Evolutionary conservation across 1,284 basidiomycete genomes (phyloP).

Genomic region (Ceratobasidium sp.): DNA sequence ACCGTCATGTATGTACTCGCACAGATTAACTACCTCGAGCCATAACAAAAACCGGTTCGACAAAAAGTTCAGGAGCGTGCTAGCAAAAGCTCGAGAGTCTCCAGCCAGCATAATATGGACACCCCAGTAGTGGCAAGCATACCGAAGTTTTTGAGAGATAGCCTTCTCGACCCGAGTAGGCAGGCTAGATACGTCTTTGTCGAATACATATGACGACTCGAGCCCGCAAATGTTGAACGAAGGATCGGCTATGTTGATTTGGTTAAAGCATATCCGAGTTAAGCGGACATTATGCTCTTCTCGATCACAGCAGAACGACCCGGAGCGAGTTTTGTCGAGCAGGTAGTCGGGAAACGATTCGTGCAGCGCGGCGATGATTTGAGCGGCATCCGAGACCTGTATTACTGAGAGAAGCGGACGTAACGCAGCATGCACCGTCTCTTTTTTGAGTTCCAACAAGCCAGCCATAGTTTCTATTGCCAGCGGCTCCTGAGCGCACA

Average conservation of each 20-base stretch:
- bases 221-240: conserved; percentile 10
- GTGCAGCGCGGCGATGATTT: neutral
- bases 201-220: too few species aligned
- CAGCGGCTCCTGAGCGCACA: too few species aligned
- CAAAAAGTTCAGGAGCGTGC: neutral
- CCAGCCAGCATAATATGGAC: neutral
- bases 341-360: conserved; percentile 3
- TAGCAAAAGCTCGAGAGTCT: neutral
- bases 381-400: neutral
- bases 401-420: too few species aligned
- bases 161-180: too few species aligned
- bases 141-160: neutral
- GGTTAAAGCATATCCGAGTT: too few species aligned
- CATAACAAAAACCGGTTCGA: too few species aligned
- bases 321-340: conserved; percentile 3
- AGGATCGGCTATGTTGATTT: neutral
- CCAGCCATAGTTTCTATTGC: too few species aligned
- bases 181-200: too few species aligned
- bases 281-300: neutral
- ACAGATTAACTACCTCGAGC: too few species aligned
- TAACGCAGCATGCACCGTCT: too few species aligned
- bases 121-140: conserved; percentile 16
- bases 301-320: neutral
- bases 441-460: too few species aligned
- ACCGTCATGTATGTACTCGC: too few species aligned